Percentiles rank a stretch among this genome's conserved stretches.
Evolutionary conservation across 805 yeast species (phyloP).

Genomic region (Saturnispora sanitii): DNA sequence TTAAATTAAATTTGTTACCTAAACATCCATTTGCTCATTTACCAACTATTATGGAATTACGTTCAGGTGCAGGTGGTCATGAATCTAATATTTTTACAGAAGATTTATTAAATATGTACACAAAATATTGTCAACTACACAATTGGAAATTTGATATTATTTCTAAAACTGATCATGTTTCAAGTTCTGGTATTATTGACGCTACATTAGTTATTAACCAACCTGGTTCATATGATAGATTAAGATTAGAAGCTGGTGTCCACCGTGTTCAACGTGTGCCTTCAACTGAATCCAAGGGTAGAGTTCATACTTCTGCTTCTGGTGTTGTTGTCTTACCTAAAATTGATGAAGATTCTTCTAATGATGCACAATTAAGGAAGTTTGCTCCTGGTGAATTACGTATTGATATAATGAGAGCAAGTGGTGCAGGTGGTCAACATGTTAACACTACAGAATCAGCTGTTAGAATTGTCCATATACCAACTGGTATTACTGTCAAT

Average conservation of each 20-base stretch:
- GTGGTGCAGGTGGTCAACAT: conserved; percentile 55
- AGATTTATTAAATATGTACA: conserved; percentile 75
- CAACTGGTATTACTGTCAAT: conserved; percentile 78
- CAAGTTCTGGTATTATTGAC: conserved; percentile 61
- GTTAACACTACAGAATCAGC: conserved; percentile 67
- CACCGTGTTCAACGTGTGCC: conserved; percentile 95
- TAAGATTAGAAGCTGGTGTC: conserved; percentile 87
- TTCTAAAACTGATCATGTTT: conserved; percentile 44
- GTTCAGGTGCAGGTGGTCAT: conserved; percentile 95
- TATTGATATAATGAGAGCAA: conserved; percentile 73
- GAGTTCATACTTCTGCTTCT: conserved; percentile 93
- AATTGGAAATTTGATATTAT: conserved; percentile 61
- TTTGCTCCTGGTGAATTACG: conserved; percentile 84
- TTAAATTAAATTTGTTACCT: conserved; percentile 61
- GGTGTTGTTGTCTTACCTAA: conserved; percentile 92
- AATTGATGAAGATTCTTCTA: conserved; percentile 40
- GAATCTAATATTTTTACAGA: conserved; percentile 85
- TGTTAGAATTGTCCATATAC: conserved; percentile 82
- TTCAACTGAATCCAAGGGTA: conserved; percentile 84
- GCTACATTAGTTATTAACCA: conserved; percentile 68
- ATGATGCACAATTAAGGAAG: conserved; percentile 33
- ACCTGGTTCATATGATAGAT: conserved; percentile 62
- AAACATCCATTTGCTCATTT: conserved; percentile 66
- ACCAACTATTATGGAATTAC: conserved; percentile 70
- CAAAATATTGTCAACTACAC: conserved; percentile 51